Conservation (phyloP, 805 yeast genomes). For the Ogataea nakhonphanomensis region DNA sequence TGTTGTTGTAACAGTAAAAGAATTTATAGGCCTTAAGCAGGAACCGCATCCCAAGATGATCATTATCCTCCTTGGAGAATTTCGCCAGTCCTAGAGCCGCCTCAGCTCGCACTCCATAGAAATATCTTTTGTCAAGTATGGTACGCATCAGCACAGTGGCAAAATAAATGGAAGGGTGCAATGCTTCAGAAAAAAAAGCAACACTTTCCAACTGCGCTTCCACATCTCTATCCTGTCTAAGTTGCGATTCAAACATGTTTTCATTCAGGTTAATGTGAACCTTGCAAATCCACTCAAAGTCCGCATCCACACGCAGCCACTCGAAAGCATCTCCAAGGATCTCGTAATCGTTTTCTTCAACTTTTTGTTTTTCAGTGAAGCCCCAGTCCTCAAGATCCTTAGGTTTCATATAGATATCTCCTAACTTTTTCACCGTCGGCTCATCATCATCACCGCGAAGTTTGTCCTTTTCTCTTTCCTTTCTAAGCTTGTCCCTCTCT, state of each 20-base stretch:
- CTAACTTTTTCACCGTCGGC: constrained; percentile 48
- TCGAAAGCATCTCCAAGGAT: constrained; percentile 79
- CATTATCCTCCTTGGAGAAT: constrained; percentile 57
- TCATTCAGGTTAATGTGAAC: constrained; percentile 84
- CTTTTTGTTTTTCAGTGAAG: constrained; percentile 54
- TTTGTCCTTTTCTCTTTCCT: constrained; percentile 24
- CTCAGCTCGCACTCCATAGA: constrained; percentile 81
- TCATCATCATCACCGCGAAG: constrained; percentile 26
- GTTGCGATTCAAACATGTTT: constrained; percentile 89
- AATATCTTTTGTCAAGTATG: constrained; percentile 77
- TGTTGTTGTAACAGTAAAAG: constrained; percentile 66
- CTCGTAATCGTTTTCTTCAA: constrained; percentile 53
- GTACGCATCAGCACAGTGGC: constrained; percentile 80
- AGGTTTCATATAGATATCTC: constrained; percentile 66
- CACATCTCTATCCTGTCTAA: constrained; percentile 92
- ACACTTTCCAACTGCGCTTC: constrained; percentile 92
- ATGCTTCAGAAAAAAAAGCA: constrained; percentile 59
- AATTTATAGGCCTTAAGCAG: constrained; percentile 65
- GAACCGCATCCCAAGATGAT: constrained; percentile 71
- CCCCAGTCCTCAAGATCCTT: constrained; percentile 69
- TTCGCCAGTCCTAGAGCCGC: constrained; percentile 78
- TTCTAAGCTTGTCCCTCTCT: constrained; percentile 43
- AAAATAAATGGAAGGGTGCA: constrained; percentile 58
- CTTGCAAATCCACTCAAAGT: constrained; percentile 92
- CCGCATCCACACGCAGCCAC: constrained; percentile 98